Evolutionary conservation across 2,329 filamentous ascomycete species (phyloP), one percentile per base, ranked within the genome.

Genomic region (Trichoderma koningiopsis): DNA sequence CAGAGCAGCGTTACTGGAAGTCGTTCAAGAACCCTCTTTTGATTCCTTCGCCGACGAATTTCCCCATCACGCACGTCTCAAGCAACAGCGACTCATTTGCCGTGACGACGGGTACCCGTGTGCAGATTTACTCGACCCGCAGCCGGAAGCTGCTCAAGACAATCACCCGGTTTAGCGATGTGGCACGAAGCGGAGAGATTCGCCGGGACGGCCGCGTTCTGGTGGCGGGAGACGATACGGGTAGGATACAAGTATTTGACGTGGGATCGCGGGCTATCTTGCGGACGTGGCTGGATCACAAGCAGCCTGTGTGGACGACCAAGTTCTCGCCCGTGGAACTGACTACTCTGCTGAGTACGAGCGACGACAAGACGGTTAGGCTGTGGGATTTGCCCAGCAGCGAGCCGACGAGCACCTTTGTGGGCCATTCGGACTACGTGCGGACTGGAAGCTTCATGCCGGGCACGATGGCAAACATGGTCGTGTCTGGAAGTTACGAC

Each of bases 1-100:
- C 94, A 37, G 96, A 99, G 83, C 94, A 98, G 82, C 88, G 91
- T 73, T 98, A 98, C 85, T 99, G 96, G 96, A 92, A 91, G 78
- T 91, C 92, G 14, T 99, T 99, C 85, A 94, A 93, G 82, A 96
- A 94, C 74, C 92, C 94, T 73, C 89, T 97, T 69, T 89, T 95
- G 71, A 90, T 98, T 71, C 92, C 96, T 57, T 97, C 95, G 72
- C 94, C 94, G 72, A 93, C 96, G 72, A 92, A 93, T 77, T 94
- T 92, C 79, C 92, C 93, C 57, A 89, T 99, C 76, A 97, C 94
- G 40, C 91, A 96, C 80, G 97, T 99, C 79, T 94, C 92, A 61
- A 91, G 90, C 81, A 84, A 82, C 75, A 87, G 86, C 79, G 91
- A 94, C 77, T 85, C 91, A 68, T 98, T 99, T 80, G 94, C 93